Conservation (phyloP, 2,329 filamentous ascomycete genomes). For the Colletotrichum tabaci region DNA sequence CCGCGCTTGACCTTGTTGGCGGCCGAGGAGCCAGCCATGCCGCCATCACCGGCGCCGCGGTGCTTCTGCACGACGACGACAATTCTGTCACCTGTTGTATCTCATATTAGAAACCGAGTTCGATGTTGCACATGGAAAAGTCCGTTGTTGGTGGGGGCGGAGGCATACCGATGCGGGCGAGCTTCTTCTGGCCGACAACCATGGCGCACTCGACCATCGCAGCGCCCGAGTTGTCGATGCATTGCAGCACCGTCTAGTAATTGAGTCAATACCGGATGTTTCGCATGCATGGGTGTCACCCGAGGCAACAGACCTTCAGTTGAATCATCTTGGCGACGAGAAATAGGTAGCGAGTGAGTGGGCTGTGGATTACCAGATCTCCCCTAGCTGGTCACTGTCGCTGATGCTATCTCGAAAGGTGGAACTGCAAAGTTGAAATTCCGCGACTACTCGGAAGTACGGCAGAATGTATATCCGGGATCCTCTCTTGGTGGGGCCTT, state of each 20-base stretch:
- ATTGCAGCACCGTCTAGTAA: conserved; percentile 91
- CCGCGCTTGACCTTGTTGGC: conserved; percentile 96
- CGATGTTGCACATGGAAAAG: not conserved
- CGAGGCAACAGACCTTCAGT: conserved; percentile 76
- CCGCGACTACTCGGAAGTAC: not conserved
- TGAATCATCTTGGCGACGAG: conserved; percentile 83
- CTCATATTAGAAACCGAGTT: conserved; percentile 60
- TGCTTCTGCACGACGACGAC: conserved; percentile 99
- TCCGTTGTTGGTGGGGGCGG: not conserved
- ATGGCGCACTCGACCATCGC: conserved; percentile 97
- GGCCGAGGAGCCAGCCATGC: conserved; percentile 78
- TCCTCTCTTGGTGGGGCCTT: too few species aligned
- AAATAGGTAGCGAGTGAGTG: conserved; percentile 20
- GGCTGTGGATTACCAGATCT: conserved; percentile 28
- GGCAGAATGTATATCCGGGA: conserved; percentile 15
- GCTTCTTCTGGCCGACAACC: conserved; percentile 90
- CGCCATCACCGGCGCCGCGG: conserved; percentile 81
- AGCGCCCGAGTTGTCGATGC: conserved; percentile 99
- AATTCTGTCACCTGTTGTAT: conserved; percentile 86
- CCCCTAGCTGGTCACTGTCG: conserved; percentile 19
- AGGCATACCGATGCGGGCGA: conserved; percentile 86
- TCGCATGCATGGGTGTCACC: rapidly evolving
- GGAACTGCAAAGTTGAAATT: conserved; percentile 37
- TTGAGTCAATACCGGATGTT: not conserved
- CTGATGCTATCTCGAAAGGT: conserved; percentile 40